These are phyloP conservation scores for Kwoniella newhampshirensis DNA, from an alignment of 768 basidiomycete genomes.

Conservation along the genomic window DNA sequence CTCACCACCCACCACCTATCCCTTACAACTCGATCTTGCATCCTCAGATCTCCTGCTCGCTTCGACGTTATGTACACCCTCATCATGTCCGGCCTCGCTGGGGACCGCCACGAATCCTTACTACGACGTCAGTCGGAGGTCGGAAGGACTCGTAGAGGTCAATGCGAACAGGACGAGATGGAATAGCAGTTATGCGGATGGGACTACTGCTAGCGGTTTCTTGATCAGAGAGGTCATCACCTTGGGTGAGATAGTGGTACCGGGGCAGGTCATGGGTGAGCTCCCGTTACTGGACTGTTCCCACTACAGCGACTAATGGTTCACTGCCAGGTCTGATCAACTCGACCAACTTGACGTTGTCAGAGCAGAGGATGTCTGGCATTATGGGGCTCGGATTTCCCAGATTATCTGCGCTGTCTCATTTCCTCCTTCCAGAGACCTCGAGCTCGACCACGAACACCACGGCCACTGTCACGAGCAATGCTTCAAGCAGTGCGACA, in stretches of 20 bases:
- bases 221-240: conserved; percentile 28
- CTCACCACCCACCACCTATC: conserved; percentile 33
- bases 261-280: conserved; percentile 31
- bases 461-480: conserved; percentile 4
- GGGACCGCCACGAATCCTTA: conserved; percentile 26
- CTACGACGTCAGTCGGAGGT: conserved; percentile 24
- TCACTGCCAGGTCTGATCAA: conserved; percentile 34
- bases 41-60: conserved; percentile 43
- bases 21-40: conserved; percentile 44
- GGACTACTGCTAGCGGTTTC: conserved; percentile 29
- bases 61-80: conserved; percentile 31
- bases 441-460: neutral
- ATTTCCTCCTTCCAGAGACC: conserved; percentile 8
- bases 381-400: conserved; percentile 46
- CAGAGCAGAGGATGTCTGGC: conserved; percentile 36
- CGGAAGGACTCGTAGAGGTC: conserved; percentile 18
- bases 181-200: conserved; percentile 40
- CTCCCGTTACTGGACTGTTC: neutral
- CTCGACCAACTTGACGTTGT: conserved; percentile 38
- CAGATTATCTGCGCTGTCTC: conserved; percentile 25
- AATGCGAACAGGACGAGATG: conserved; percentile 27
- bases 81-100: conserved; percentile 28
- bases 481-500: conserved; percentile 10
- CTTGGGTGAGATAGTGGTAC: conserved; percentile 15
- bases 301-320: neutral